A percentile compares a stretch with the other conserved stretches of the same genome.
These are phyloP conservation scores for Starmerella powellii DNA, from an alignment of 805 yeast species.

Conservation along the genomic window DNA sequence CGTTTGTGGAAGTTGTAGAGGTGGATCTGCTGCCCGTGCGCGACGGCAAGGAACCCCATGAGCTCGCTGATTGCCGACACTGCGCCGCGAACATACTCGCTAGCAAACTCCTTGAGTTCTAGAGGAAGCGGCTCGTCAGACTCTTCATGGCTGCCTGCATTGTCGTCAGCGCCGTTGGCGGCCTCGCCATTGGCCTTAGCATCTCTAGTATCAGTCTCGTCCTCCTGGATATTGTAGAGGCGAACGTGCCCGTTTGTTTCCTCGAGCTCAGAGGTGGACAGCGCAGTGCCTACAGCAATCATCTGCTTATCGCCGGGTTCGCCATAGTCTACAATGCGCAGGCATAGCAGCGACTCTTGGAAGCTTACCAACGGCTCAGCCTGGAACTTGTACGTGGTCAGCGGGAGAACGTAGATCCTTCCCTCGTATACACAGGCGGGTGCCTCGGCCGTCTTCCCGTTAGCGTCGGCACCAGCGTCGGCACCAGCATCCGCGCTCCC, in stretches of 20 bases:
- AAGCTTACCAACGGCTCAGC: not conserved
- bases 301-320: slow-evolving; percentile 39
- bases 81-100: slow-evolving; percentile 73
- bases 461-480: not conserved
- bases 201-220: not conserved
- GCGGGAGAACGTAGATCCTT: slow-evolving; percentile 6
- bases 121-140: not conserved
- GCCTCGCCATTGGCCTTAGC: not conserved
- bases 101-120: slow-evolving; percentile 1
- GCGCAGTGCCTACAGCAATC: slow-evolving; percentile 68
- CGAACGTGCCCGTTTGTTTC: slow-evolving; percentile 68
- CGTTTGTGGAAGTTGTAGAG: slow-evolving; percentile 72
- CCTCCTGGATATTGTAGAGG: slow-evolving; percentile 30
- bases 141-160: not conserved
- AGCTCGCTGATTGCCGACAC: slow-evolving; percentile 66
- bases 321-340: slow-evolving; percentile 8
- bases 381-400: slow-evolving; percentile 6
- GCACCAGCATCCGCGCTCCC: not conserved
- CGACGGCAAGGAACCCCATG: slow-evolving; percentile 68
- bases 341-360: slow-evolving; percentile 14
- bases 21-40: slow-evolving; percentile 75
- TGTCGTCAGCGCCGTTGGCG: not conserved
- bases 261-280: slow-evolving; percentile 65
- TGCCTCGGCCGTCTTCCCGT: too few relatives aligned
- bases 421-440: slow-evolving; percentile 4